A percentile compares a stretch with the other conserved stretches of the same genome.
Conservation (phyloP, 176 grass and related monocot species). For the Paspalum vaginatum region DNA sequence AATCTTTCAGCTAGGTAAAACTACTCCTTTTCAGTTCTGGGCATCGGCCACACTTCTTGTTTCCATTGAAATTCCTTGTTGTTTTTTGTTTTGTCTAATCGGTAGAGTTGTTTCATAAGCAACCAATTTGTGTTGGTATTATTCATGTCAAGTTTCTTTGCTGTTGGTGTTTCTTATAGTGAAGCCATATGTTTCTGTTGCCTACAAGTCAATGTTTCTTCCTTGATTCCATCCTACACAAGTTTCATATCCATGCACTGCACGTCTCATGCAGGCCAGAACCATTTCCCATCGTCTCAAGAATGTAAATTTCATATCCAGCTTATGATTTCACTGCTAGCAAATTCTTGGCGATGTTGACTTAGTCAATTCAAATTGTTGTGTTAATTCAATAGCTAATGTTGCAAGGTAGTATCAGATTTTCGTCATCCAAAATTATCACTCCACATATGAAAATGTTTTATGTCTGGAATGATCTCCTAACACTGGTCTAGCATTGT, state of each 20-base stretch:
- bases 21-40: neutral
- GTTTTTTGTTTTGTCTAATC: neutral
- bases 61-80: neutral
- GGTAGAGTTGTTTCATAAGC: conserved; percentile 7
- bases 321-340: neutral
- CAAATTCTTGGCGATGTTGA: neutral
- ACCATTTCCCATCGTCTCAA: neutral
- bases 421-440: neutral
- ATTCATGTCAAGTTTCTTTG: conserved; percentile 10
- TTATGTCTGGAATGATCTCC: conserved; percentile 7
- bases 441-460: neutral
- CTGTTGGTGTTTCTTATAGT: neutral
- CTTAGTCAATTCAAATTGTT: neutral
- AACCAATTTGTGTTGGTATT: neutral
- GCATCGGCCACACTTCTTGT: neutral
- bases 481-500: neutral
- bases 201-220: neutral
- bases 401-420: neutral
- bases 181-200: neutral
- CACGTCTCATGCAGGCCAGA: neutral
- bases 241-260: conserved; percentile 15
- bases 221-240: neutral
- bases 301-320: conserved; percentile 7
- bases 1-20: conserved; percentile 37
- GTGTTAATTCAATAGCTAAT: conserved; percentile 5